Conservation (phyloP, 2,329 filamentous ascomycete genomes). For the Magnaporthiopsis incrustans region DNA sequence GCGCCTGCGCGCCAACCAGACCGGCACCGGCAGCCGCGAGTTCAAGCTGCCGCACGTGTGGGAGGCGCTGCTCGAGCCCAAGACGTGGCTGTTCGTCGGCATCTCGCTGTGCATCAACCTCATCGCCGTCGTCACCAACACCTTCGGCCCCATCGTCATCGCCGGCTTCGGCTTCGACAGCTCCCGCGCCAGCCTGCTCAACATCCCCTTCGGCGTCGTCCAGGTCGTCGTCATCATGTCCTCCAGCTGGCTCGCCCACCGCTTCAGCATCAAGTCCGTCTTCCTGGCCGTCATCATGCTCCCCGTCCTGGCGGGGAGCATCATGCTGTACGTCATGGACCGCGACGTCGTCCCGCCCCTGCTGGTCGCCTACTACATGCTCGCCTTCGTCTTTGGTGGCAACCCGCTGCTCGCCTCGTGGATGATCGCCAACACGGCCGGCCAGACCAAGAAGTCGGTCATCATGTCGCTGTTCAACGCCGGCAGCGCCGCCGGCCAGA, state of each 20-base stretch:
- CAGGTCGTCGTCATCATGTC: constrained; percentile 53
- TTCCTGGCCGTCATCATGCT: constrained; percentile 46
- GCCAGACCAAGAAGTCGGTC: constrained; percentile 47
- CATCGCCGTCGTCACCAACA: constrained; percentile 55
- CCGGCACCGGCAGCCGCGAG: constrained; percentile 63
- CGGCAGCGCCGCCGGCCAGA: constrained; percentile 54
- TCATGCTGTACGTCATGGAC: constrained; percentile 47
- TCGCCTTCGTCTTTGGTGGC: constrained; percentile 57
- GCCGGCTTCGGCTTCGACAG: constrained; percentile 52
- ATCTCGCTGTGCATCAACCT: constrained; percentile 57
- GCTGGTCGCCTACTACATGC: constrained; percentile 55
- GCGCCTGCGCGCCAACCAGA: constrained; percentile 65
- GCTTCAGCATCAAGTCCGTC: constrained; percentile 46
- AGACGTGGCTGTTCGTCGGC: constrained; percentile 51
- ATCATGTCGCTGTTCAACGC: constrained; percentile 58
- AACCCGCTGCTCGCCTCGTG: constrained; percentile 60
- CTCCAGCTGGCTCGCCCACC: constrained; percentile 49
- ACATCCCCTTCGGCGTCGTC: constrained; percentile 58
- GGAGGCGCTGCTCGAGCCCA: constrained; percentile 38
- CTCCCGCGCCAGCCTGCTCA: constrained; percentile 50
- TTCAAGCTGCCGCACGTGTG: constrained; percentile 61
- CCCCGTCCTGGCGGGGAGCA: constrained; percentile 52
- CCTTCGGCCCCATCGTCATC: constrained; percentile 57
- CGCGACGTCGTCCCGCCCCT: constrained; percentile 34
- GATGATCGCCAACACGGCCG: constrained; percentile 62